These are phyloP conservation scores for Tagetes erecta DNA, from an alignment of 129 eudicot species.

Conservation along the genomic window DNA sequence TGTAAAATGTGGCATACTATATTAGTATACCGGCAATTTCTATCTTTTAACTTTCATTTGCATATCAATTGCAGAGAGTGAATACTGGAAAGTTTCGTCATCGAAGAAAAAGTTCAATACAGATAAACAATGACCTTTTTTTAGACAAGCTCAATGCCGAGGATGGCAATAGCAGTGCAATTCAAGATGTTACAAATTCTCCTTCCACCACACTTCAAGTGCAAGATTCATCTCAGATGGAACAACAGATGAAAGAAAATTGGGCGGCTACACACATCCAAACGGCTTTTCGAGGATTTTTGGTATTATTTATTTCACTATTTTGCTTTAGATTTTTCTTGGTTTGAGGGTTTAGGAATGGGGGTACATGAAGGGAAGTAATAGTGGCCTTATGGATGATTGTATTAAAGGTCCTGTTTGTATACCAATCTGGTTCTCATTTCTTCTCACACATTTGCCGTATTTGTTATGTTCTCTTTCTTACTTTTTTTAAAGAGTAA, in stretches of 20 bases:
- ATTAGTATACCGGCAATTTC: neutral
- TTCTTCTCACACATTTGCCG: too few species aligned
- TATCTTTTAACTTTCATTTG: slow-evolving; percentile 20
- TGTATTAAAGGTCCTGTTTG: too few species aligned
- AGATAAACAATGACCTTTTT: slow-evolving; percentile 44
- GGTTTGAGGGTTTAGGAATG: neutral
- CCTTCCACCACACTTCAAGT: slow-evolving; percentile 54
- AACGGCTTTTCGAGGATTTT: slow-evolving; percentile 88
- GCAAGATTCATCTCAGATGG: slow-evolving; percentile 43
- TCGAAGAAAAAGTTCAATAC: slow-evolving; percentile 62
- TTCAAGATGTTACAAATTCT: slow-evolving; percentile 52
- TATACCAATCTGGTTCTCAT: too few species aligned
- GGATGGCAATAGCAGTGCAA: slow-evolving; percentile 41
- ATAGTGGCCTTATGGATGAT: neutral
- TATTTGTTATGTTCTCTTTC: neutral
- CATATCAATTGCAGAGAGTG: slow-evolving; percentile 44
- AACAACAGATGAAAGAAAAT: slow-evolving; percentile 57
- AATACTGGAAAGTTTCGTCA: slow-evolving; percentile 53
- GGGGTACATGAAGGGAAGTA: neutral
- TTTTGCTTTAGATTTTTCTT: neutral
- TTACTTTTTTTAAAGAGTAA: too few species aligned
- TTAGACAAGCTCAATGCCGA: slow-evolving; percentile 48
- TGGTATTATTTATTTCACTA: slow-evolving; percentile 47
- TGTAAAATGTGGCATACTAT: neutral
- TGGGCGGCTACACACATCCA: slow-evolving; percentile 86